Base-by-base conservation (phyloP, 2,329 filamentous ascomycete genomes). In the Ophiosphaerella herpotricha region DNA sequence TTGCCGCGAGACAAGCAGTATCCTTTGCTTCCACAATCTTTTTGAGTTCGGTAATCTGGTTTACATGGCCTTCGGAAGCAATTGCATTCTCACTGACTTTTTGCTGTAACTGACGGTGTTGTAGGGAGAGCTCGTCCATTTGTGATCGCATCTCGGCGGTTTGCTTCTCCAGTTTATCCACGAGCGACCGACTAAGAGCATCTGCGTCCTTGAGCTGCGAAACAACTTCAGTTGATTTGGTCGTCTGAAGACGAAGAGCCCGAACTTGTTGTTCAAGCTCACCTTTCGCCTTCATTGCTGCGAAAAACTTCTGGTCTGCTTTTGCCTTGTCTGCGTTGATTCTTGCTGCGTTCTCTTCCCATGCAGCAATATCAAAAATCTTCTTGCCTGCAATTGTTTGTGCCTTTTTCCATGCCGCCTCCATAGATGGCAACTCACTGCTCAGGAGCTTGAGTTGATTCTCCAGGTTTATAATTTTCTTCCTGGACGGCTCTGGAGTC, bases 291-390 rank as follows among this genome's bases (percentile, higher is more conserved):
- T 96, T 97, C 80, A 96, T 91, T 7, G 92, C 91, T 1, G 90
- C 90, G 72, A 97, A 97, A 71, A 96, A 99, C 74, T 97, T 97
- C 68, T 97, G 93, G 67, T 99, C 94, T 1, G 93, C 93, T 74
- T 97, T 97, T 58, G 88, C 86, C 77, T 99, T 99, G 74, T 99
- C 91, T 0, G 91, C 90, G 35, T 84, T 85, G 16, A 95, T 77
- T 21, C 89, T 80, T 14, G 84, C 77, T 33, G 93, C 79, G 55
- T 88, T 89, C 48, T 96, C 91, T 75, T 97, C 92, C 67, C 91
- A 78, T 4, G 82, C 80, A 5, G 81, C 78, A 44, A 89, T 85
- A 55, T 96, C 91, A 63, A 88, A 82, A 31, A 96, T 85, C 74
- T 96, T 97, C 77, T 91, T 93, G 43, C 88, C 87, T 7, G 91